A percentile compares a stretch with the other conserved stretches of the same genome.
Evolutionary conservation across 345 rosid genomes (phyloP).

Genomic region (Rubroshorea leprosula): DNA sequence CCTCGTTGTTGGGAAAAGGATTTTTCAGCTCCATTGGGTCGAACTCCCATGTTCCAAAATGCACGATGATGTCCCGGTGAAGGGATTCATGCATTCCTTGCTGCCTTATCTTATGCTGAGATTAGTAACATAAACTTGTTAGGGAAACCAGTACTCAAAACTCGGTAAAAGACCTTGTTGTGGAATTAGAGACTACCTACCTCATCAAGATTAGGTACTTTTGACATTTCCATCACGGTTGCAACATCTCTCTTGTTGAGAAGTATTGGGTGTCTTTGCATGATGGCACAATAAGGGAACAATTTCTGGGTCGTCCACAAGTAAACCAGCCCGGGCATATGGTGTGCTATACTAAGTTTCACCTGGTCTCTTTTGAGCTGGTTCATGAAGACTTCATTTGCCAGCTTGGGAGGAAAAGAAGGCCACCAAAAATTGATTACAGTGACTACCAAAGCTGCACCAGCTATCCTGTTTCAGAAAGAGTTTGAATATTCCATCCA

Average conservation of each 20-base stretch:
- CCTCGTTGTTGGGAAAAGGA: slow-evolving; percentile 34
- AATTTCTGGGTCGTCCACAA: slow-evolving; percentile 68
- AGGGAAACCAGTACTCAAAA: too few relatives aligned
- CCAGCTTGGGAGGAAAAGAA: slow-evolving; percentile 47
- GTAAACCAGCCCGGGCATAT: slow-evolving; percentile 54
- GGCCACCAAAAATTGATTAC: too few relatives aligned
- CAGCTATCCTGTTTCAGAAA: slow-evolving; percentile 47
- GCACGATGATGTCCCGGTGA: slow-evolving; percentile 46
- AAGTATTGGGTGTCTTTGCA: slow-evolving; percentile 52
- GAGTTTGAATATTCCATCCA: not conserved
- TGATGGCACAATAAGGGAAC: slow-evolving; percentile 46
- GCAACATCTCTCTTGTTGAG: slow-evolving; percentile 58
- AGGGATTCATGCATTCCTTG: slow-evolving; percentile 53
- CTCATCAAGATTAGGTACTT: slow-evolving; percentile 63
- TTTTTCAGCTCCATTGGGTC: slow-evolving; percentile 53
- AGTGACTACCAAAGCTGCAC: slow-evolving; percentile 58
- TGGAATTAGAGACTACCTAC: too few relatives aligned
- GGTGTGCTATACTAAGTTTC: slow-evolving; percentile 46
- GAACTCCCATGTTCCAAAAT: slow-evolving; percentile 71
- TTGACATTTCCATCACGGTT: slow-evolving; percentile 38
- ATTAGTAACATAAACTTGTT: too few relatives aligned
- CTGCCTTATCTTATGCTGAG: slow-evolving; percentile 50
- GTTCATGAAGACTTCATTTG: slow-evolving; percentile 53
- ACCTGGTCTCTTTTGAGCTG: slow-evolving; percentile 34
- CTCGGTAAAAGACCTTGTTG: too few relatives aligned